Evolutionary conservation across 2,329 filamentous ascomycete species (phyloP), one percentile per base, ranked within the genome.

Genomic region (Epichloe glyceriae): DNA sequence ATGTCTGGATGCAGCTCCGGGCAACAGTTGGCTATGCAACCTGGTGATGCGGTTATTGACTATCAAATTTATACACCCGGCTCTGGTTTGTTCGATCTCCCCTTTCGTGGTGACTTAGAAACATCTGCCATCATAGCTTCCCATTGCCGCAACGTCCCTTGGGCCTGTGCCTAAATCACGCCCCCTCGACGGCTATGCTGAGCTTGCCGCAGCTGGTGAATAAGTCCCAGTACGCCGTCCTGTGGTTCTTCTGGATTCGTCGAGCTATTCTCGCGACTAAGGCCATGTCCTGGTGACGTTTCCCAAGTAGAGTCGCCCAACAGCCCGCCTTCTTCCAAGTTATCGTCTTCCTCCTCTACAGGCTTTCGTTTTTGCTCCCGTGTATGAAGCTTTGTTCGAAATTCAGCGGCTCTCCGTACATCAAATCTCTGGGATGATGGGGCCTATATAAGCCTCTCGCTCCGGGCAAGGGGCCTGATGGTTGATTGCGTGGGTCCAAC

Each of bases 401-500:
- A 57, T 75, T 79, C 57, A 69, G 73, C 46, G 62, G 68, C 55
- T 70, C 78, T 35, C 64, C 70, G 46, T 69, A 73, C 57, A 73
- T 73, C 49, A 62, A 69, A 60, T 70, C 66, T 52, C 68, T 68
- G 57, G 71, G 58, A 55, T 69, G 65, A 20, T 74, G 73, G 14
- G 66, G 64, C 48, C 71, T 67, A 53, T 78, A 69, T n/a, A 69
- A 60, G 47, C 73, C 77, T 39, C 73, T 70, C 17, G 60, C 67
- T 2, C 68, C 68, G 37, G 71, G 63, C 5, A 69, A 69, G 10
- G 74, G 71, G 2, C 70, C 69, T 1, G 73, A 70, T 5, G 85
- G 85, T 54, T 89, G 85, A 54, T 90, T 82, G 60, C 86, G 85
- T 2, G 85, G 81, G 64, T 90, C 86, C 2, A 90, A 71, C 2